These are phyloP conservation scores for Didymosphaeria variabile DNA, from an alignment of 2,329 filamentous ascomycete species.

Conservation along the genomic window DNA sequence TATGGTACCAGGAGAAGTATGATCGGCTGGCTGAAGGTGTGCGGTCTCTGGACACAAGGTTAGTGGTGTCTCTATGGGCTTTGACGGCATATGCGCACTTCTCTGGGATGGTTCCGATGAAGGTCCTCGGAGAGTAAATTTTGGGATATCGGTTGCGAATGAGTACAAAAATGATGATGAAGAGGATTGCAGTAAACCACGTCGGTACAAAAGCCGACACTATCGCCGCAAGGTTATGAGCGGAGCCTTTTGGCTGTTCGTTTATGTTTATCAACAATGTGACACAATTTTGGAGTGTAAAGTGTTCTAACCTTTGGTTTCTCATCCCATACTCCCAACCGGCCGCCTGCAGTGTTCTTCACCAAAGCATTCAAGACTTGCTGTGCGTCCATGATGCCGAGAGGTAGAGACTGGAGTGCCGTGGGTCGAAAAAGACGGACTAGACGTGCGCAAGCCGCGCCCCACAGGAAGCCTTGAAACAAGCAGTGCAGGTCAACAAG, in stretches of 20 bases:
- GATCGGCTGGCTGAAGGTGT: conserved; percentile 49
- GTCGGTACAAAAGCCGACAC: conserved; percentile 48
- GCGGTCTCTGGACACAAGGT: conserved; percentile 42
- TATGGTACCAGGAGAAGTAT: conserved; percentile 53
- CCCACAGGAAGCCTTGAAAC: conserved; percentile 9
- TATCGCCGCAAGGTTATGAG: conserved; percentile 42
- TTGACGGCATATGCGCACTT: conserved; percentile 30
- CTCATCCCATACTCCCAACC: conserved; percentile 19
- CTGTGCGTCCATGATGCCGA: conserved; percentile 18
- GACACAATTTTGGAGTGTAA: background rate
- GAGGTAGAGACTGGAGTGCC: background rate
- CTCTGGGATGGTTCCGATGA: conserved; percentile 53
- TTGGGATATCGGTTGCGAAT: conserved; percentile 55
- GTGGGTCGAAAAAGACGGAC: background rate
- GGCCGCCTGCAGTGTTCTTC: conserved; percentile 5
- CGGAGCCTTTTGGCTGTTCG: conserved; percentile 39
- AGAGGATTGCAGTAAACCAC: conserved; percentile 39
- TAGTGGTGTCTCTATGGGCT: background rate
- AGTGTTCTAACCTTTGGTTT: conserved; percentile 22
- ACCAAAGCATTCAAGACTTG: conserved; percentile 8
- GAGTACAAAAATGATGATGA: conserved; percentile 49
- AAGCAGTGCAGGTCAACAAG: conserved; percentile 3
- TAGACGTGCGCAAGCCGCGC: background rate
- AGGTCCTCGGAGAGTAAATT: conserved; percentile 57
- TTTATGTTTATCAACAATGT: conserved; percentile 22